phyloP scores from a whole-genome alignment of 305 asterid species.

The Rubia peregrina region DNA sequence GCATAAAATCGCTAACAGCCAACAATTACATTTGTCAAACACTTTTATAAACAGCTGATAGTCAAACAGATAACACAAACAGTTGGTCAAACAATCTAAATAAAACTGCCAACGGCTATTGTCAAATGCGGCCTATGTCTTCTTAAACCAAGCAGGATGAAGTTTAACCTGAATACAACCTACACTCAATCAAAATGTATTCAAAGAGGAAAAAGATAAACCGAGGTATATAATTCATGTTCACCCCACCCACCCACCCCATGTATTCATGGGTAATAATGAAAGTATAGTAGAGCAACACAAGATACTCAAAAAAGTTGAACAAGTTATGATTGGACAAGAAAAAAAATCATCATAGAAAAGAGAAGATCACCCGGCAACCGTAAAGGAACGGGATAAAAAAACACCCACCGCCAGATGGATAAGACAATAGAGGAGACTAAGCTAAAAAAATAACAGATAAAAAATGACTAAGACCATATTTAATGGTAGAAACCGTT shows the following conservation, averaged over 20 bases:
- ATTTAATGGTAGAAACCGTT: too few relatives aligned
- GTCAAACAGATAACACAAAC: too few relatives aligned
- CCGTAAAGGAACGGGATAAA: not conserved
- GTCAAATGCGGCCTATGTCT: too few relatives aligned
- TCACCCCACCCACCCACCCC: too few relatives aligned
- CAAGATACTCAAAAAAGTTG: not conserved
- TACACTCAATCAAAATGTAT: not conserved
- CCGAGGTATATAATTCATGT: too few relatives aligned
- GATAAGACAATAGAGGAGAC: not conserved
- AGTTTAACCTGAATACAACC: not conserved
- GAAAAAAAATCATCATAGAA: not conserved
- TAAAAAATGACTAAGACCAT: not conserved
- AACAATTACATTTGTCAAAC: too few relatives aligned
- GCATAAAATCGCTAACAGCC: too few relatives aligned
- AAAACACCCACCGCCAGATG: not conserved
- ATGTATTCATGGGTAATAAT: not conserved
- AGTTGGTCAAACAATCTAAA: too few relatives aligned
- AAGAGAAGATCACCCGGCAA: not conserved
- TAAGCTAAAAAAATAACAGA: not conserved
- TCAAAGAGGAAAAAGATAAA: not conserved
- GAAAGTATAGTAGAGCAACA: not conserved
- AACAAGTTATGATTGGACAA: not conserved
- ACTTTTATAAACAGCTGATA: too few relatives aligned
- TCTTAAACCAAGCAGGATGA: not conserved
- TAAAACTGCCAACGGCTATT: too few relatives aligned